These are phyloP conservation scores for Gomphus bonarii DNA, from an alignment of 1,284 basidiomycete genomes.

Conservation along the genomic window DNA sequence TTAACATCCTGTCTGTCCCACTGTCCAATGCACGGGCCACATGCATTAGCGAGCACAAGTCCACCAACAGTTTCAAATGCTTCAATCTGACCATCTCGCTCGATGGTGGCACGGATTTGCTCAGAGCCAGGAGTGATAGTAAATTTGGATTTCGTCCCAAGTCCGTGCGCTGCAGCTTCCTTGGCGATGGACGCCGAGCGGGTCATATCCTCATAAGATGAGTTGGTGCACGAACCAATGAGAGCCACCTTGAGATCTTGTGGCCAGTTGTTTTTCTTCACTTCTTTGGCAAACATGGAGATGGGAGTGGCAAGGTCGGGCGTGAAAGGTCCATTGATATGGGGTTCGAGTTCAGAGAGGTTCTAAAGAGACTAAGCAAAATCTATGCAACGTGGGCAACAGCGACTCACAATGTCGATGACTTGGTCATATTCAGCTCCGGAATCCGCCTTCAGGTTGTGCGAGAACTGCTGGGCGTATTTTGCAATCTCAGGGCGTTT, in stretches of 20 bases:
- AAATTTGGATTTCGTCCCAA: slow-evolving; percentile 88
- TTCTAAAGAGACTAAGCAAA: slow-evolving; percentile 40
- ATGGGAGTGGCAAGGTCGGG: slow-evolving; percentile 94
- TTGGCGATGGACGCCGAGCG: slow-evolving; percentile 91
- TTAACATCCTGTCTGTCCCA: slow-evolving; percentile 96
- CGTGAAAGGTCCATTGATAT: slow-evolving; percentile 99
- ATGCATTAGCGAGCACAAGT: slow-evolving; percentile 95
- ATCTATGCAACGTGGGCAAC: background rate
- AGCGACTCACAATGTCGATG: slow-evolving; percentile 73
- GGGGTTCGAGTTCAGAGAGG: slow-evolving; percentile 93
- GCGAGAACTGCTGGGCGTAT: slow-evolving; percentile 84
- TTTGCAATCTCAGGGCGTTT: slow-evolving; percentile 82
- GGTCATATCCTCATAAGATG: slow-evolving; percentile 99
- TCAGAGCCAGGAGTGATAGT: slow-evolving; percentile 98
- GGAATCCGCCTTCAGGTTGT: slow-evolving; percentile 89
- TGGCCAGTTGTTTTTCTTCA: slow-evolving; percentile 96
- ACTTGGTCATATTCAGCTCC: slow-evolving; percentile 90
- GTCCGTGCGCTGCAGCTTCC: slow-evolving; percentile 81
- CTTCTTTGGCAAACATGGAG: slow-evolving; percentile 88
- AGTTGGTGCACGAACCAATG: slow-evolving; percentile 99
- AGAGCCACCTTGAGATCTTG: slow-evolving; percentile 94
- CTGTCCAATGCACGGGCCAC: slow-evolving; percentile 98
- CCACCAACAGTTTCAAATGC: slow-evolving; percentile 85
- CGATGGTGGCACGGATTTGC: slow-evolving; percentile 96
- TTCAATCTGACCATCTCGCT: slow-evolving; percentile 89